Conservation (phyloP, 768 basidiomycete genomes). For the Leccinum barrowsii region DNA sequence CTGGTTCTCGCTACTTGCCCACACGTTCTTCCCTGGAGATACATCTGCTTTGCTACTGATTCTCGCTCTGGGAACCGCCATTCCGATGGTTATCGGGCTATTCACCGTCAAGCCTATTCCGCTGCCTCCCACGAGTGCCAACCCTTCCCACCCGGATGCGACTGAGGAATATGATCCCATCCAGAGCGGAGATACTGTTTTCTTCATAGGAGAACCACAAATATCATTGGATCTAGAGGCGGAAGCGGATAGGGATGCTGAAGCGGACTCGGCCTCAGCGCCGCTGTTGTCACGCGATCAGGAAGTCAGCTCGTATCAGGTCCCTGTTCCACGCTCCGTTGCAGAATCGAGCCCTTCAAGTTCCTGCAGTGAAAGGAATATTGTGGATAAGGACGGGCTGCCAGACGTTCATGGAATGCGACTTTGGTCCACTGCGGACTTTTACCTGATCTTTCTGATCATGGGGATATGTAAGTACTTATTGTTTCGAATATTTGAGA, state of each 20-base stretch:
- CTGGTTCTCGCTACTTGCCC: constrained; percentile 77
- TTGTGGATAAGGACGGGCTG: constrained; percentile 23
- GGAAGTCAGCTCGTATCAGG: constrained; percentile 19
- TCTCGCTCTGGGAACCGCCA: constrained; percentile 72
- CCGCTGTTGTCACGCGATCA: constrained; percentile 21
- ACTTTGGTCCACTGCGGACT: constrained; percentile 52
- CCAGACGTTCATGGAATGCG: constrained; percentile 54
- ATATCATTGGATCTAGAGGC: constrained; percentile 6
- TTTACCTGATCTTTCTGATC: constrained; percentile 59
- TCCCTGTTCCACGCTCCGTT: constrained; percentile 13
- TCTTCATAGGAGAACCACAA: constrained; percentile 25
- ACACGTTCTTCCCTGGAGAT: constrained; percentile 69
- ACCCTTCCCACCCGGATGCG: background rate
- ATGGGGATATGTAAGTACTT: constrained; percentile 50
- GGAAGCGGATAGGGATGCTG: constrained; percentile 4
- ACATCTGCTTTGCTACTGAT: constrained; percentile 74
- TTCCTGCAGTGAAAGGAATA: background rate
- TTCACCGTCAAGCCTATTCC: constrained; percentile 72
- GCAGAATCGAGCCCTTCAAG: constrained; percentile 25
- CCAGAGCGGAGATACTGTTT: constrained; percentile 13
- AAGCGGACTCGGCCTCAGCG: constrained; percentile 17
- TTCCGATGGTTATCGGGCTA: constrained; percentile 77
- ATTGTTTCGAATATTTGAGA: background rate
- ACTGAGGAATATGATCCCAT: constrained; percentile 21
- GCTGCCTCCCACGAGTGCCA: constrained; percentile 37